Conservation (phyloP, 306 rosid species). For the Astragalus glycyphyllos region DNA sequence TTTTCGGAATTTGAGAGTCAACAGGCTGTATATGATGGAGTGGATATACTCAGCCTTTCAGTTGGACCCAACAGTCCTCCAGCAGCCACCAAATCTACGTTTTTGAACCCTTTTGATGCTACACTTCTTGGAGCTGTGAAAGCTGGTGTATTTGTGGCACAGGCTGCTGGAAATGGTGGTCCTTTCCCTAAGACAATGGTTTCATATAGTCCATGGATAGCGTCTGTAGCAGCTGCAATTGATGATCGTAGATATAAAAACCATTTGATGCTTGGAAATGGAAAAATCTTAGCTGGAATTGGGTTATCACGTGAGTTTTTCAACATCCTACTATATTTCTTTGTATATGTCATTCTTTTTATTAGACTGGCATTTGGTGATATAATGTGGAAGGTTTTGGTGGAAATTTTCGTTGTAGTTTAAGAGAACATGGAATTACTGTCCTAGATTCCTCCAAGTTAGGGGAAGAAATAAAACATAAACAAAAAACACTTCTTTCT, state of each 20-base stretch:
- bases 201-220: constrained; percentile 99
- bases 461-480: constrained; percentile 20
- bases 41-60: constrained; percentile 98
- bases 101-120: constrained; percentile 95
- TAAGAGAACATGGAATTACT: background rate
- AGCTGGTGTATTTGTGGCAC: constrained; percentile 99
- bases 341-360: constrained; percentile 4
- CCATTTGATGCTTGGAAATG: constrained; percentile 91
- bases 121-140: constrained; percentile 99
- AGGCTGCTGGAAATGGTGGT: constrained; percentile 99
- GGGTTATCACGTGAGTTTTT: constrained; percentile 93
- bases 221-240: constrained; percentile 93
- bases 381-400: constrained; percentile 12
- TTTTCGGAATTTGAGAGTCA: constrained; percentile 37
- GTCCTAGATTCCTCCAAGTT: background rate
- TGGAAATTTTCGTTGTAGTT: constrained; percentile 4
- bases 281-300: constrained; percentile 86
- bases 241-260: constrained; percentile 99
- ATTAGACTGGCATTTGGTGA: constrained; percentile 10
- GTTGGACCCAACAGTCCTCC: constrained; percentile 98
- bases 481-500: background rate
- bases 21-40: constrained; percentile 99
- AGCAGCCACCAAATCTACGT: constrained; percentile 84
- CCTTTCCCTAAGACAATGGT: constrained; percentile 96
- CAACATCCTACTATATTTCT: constrained; percentile 15